phyloP scores from a whole-genome alignment of 2,329 filamentous ascomycete genomes.

The Bimuria novae-zelandiae region DNA sequence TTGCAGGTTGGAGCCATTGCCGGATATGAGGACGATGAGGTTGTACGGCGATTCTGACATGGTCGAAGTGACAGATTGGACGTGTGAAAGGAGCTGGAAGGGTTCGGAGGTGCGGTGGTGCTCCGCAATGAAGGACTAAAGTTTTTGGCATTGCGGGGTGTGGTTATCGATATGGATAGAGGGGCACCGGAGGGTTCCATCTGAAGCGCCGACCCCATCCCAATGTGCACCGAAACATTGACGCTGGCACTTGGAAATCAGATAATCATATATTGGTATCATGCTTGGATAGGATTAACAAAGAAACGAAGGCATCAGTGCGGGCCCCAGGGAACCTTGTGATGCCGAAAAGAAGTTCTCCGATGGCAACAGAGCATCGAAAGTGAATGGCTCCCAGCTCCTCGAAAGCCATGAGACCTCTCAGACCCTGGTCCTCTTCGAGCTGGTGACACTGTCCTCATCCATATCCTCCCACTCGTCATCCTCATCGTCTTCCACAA shows the following conservation, averaged over 20 bases:
- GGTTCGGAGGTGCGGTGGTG: constrained; percentile 42
- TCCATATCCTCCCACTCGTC: constrained; percentile 44
- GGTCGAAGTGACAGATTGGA: constrained; percentile 38
- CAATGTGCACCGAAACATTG: too few species aligned
- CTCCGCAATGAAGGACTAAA: constrained; percentile 51
- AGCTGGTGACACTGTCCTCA: constrained; percentile 30
- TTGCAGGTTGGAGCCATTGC: constrained; percentile 78
- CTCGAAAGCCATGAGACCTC: not conserved
- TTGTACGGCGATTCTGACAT: constrained; percentile 46
- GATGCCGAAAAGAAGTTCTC: too few species aligned
- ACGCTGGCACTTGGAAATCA: not conserved
- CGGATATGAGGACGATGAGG: constrained; percentile 64
- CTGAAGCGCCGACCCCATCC: too few species aligned
- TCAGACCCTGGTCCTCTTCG: constrained; percentile 32
- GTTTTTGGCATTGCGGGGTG: constrained; percentile 56
- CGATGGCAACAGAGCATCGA: too few species aligned
- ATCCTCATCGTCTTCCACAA: constrained; percentile 46
- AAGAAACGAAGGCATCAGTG: not conserved
- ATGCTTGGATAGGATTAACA: not conserved
- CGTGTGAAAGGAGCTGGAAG: constrained; percentile 45
- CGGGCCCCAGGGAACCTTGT: not conserved
- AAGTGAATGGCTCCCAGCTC: not conserved
- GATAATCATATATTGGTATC: not conserved
- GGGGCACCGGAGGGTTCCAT: not conserved
- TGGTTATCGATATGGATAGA: constrained; percentile 51